Evolutionary conservation across 495 filamentous ascomycete species (phyloP).

Genomic region (Mycothermus thermophilus): DNA sequence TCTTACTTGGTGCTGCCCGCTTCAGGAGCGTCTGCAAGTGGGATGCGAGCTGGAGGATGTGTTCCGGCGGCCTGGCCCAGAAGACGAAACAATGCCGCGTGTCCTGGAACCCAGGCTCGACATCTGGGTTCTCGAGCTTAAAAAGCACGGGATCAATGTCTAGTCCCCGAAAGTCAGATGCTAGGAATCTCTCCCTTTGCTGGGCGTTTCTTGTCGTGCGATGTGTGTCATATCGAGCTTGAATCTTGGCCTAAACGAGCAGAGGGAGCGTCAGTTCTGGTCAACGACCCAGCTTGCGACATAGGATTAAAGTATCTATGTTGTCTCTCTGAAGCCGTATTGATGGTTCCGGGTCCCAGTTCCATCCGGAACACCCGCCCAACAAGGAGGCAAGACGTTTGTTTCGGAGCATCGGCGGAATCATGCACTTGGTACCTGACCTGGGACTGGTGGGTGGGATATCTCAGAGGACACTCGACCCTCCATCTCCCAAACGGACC

Average conservation of each 20-base stretch:
- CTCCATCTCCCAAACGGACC: no score
- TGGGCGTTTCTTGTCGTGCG: conserved; percentile 57
- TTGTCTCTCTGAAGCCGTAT: no score
- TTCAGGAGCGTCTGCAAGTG: conserved; percentile 54
- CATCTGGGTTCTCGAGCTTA: conserved; percentile 43
- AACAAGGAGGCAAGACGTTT: no score
- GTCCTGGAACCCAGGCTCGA: conserved; percentile 55
- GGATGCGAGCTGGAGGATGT: conserved; percentile 48
- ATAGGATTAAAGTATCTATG: not conserved
- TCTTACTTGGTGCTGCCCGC: conserved; percentile 50
- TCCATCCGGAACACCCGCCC: no score
- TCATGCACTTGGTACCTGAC: no score
- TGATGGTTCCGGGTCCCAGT: no score
- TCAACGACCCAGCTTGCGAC: not conserved
- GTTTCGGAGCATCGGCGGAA: no score
- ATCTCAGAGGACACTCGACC: no score
- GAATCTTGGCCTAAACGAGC: conserved; percentile 48
- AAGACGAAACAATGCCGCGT: conserved; percentile 69
- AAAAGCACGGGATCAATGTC: conserved; percentile 62
- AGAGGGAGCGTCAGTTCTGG: no score
- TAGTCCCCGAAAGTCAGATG: conserved; percentile 53
- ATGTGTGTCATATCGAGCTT: conserved; percentile 57
- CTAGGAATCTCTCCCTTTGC: conserved; percentile 53
- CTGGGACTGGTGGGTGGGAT: no score
- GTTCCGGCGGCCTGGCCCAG: conserved; percentile 69